A percentile compares a stretch with the other conserved stretches of the same genome.
Conservation (phyloP, 2,329 filamentous ascomycete species). For the Aureobasidium uvarum region DNA sequence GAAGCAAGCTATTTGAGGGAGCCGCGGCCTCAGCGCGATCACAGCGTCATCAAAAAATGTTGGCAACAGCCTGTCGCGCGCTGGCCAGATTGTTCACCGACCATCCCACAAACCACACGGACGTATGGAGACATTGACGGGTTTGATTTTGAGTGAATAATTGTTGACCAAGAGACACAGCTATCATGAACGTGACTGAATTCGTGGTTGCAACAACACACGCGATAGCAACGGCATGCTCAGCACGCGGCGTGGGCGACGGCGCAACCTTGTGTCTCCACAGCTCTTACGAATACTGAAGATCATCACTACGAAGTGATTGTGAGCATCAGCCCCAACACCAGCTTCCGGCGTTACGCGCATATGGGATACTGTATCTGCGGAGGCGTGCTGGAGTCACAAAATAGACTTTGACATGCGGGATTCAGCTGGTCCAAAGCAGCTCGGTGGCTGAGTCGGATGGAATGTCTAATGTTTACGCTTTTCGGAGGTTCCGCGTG, state of each 20-base stretch:
- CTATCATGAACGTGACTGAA: neutral
- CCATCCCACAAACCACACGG: neutral
- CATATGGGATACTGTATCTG: neutral
- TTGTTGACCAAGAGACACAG: neutral
- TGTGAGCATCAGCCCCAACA: neutral
- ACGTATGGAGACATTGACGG: neutral
- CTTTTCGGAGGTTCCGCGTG: neutral
- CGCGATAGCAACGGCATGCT: neutral
- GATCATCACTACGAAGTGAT: constrained; percentile 4
- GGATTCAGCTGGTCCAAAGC: neutral
- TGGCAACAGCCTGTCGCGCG: neutral
- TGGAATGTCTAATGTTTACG: constrained; percentile 13
- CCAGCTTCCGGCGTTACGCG: neutral
- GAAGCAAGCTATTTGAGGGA: neutral
- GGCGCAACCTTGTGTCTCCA: constrained; percentile 7
- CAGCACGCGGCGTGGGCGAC: neutral
- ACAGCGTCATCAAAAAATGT: neutral
- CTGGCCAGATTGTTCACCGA: neutral
- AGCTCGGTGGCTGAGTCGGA: neutral
- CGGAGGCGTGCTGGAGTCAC: neutral
- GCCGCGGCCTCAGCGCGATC: neutral
- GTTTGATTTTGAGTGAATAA: neutral
- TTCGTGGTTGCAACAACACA: neutral
- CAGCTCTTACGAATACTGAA: constrained; percentile 7
- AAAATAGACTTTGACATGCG: neutral